Evolutionary conservation across 345 rosid genomes (phyloP).

Genomic region (Euphorbia peplus): DNA sequence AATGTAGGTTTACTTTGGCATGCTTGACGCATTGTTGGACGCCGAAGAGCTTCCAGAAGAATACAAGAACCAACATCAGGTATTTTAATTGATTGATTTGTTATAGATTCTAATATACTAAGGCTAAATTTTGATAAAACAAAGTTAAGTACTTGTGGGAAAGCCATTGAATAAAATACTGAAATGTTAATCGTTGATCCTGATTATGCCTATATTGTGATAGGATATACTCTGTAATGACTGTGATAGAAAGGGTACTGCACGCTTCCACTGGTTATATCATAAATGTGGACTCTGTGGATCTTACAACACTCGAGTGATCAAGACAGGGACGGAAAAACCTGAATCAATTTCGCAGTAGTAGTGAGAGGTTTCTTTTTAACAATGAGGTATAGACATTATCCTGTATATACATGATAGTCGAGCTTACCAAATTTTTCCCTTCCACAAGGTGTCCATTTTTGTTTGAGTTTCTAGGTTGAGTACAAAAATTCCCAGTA

Average conservation of each 20-base stretch:
- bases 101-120: not conserved
- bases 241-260: conserved; percentile 55
- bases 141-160: not conserved
- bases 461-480: not conserved
- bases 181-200: not conserved
- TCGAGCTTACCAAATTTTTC: conserved; percentile 2
- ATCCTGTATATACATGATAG: conserved; percentile 21
- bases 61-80: conserved; percentile 75
- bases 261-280: conserved; percentile 76
- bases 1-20: conserved; percentile 82
- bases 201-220: not conserved
- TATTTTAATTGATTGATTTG: conserved; percentile 10
- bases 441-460: not conserved
- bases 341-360: conserved; percentile 27
- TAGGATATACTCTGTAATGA: conserved; percentile 78
- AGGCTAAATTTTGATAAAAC: not conserved
- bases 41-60: conserved; percentile 92
- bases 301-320: conserved; percentile 77
- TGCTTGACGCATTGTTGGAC: conserved; percentile 88
- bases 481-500: not conserved
- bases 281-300: conserved; percentile 73
- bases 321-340: conserved; percentile 38
- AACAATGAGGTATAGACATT: conserved; percentile 1
- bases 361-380: conserved; percentile 13
- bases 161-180: not conserved